Evolutionary conservation across 768 basidiomycete genomes (phyloP).

Genomic region (Mycena epipterygia): DNA sequence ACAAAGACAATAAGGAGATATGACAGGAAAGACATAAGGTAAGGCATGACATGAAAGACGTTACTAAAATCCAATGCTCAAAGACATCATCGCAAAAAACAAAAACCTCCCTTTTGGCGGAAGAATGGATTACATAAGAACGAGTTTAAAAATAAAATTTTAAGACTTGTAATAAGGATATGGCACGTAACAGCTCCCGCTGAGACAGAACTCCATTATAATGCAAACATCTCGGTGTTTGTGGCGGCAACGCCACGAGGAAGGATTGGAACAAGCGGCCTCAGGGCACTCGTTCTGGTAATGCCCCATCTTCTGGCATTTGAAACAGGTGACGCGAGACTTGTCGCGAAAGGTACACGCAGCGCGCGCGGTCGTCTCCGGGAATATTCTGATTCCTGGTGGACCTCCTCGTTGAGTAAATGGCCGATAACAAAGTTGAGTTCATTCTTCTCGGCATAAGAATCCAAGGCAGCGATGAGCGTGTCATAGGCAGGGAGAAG

Average conservation of each 20-base stretch:
- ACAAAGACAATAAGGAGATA: too few species aligned
- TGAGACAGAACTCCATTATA: not conserved
- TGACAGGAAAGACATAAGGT: too few species aligned
- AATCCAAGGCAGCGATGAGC: constrained; percentile 12
- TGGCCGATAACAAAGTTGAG: constrained; percentile 17
- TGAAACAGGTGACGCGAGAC: constrained; percentile 23
- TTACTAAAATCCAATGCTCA: too few species aligned
- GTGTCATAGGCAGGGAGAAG: constrained; percentile 22
- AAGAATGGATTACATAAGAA: too few species aligned
- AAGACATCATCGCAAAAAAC: too few species aligned
- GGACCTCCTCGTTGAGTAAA: constrained; percentile 13
- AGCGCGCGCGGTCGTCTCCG: too few species aligned
- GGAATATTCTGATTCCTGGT: constrained; percentile 6
- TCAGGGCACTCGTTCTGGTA: constrained; percentile 29
- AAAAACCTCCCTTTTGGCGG: too few species aligned
- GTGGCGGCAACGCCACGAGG: not conserved
- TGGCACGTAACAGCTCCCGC: too few species aligned
- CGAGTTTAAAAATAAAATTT: too few species aligned
- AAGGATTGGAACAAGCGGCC: constrained; percentile 9
- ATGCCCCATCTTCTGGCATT: constrained; percentile 22
- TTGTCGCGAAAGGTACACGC: not conserved
- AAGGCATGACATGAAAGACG: too few species aligned
- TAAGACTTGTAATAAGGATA: too few species aligned
- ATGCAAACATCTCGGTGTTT: not conserved
- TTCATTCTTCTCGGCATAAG: constrained; percentile 12